phyloP scores from a whole-genome alignment of 2,329 filamentous ascomycete genomes.

The Microdochium paspali region DNA sequence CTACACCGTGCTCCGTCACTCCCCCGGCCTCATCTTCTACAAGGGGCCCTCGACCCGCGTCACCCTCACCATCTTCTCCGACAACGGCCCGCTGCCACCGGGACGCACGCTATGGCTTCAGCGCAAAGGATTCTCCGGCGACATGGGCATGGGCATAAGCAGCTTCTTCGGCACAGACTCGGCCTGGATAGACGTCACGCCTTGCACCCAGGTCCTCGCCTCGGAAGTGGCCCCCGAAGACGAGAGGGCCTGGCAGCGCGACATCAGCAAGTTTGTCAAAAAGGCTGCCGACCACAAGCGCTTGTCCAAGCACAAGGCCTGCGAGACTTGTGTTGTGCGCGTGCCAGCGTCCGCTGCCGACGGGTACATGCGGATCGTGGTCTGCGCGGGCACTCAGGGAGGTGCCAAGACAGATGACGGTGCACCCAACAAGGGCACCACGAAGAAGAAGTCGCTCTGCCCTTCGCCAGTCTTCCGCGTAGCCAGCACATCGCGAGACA shows the following conservation, averaged over 20 bases:
- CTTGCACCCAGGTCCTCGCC: constrained; percentile 32
- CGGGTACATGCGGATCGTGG: constrained; percentile 59
- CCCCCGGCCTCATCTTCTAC: constrained; percentile 55
- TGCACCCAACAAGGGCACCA: constrained; percentile 6
- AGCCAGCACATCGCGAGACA: constrained; percentile 54
- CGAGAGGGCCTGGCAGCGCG: constrained; percentile 59
- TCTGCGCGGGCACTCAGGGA: constrained; percentile 44
- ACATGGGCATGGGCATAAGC: constrained; percentile 58
- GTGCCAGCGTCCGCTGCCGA: constrained; percentile 55
- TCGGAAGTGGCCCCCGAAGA: constrained; percentile 44
- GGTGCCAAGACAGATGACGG: not conserved
- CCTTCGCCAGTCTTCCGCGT: constrained; percentile 59
- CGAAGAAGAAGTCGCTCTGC: constrained; percentile 50
- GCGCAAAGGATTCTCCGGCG: constrained; percentile 58
- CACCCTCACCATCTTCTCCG: constrained; percentile 54
- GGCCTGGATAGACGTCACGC: constrained; percentile 62
- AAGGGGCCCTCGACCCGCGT: constrained; percentile 55
- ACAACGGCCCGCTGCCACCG: constrained; percentile 39
- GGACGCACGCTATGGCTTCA: constrained; percentile 59
- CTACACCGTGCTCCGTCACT: constrained; percentile 58
- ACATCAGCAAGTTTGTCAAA: constrained; percentile 54
- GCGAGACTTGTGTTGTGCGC: constrained; percentile 56
- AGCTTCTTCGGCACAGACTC: constrained; percentile 48
- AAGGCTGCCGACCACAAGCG: constrained; percentile 37
- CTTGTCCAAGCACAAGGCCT: constrained; percentile 35